Conservation (phyloP, 2,329 filamentous ascomycete species). For the Aspergillus tamarii region DNA sequence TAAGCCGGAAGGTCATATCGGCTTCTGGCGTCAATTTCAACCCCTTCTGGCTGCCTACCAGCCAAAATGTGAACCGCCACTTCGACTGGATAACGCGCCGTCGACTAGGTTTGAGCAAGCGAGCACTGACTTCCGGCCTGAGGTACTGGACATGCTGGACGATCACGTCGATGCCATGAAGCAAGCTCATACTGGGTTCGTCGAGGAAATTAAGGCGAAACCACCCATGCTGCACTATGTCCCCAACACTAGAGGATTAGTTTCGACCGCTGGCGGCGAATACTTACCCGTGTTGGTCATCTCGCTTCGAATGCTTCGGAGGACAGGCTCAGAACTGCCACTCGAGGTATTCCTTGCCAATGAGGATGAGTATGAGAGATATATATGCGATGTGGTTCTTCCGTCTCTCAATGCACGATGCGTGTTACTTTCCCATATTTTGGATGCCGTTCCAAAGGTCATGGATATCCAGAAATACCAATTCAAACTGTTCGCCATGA, state of each 20-base stretch:
- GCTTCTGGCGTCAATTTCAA: conserved; percentile 41
- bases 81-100: conserved; percentile 29
- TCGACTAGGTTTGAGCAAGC: conserved; percentile 33
- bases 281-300: conserved; percentile 50
- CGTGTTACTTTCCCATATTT: conserved; percentile 48
- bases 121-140: conserved; percentile 32
- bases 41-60: conserved; percentile 34
- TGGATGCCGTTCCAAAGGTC: conserved; percentile 33
- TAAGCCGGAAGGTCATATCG: conserved; percentile 24
- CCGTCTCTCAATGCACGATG: conserved; percentile 48
- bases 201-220: conserved; percentile 31
- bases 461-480: conserved; percentile 49
- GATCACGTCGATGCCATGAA: conserved; percentile 37
- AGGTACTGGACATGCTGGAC: conserved; percentile 33
- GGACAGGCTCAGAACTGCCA: conserved; percentile 46
- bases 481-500: conserved; percentile 52
- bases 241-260: conserved; percentile 45
- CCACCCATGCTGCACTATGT: conserved; percentile 38
- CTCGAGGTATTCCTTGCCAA: conserved; percentile 52
- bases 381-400: conserved; percentile 49
- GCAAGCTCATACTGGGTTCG: conserved; percentile 38
- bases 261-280: conserved; percentile 49
- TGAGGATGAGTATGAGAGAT: conserved; percentile 45
- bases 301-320: conserved; percentile 50
- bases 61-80: conserved; percentile 33